Conservation (phyloP, 805 yeast genomes). For the Phaffomyces opuntiae region DNA sequence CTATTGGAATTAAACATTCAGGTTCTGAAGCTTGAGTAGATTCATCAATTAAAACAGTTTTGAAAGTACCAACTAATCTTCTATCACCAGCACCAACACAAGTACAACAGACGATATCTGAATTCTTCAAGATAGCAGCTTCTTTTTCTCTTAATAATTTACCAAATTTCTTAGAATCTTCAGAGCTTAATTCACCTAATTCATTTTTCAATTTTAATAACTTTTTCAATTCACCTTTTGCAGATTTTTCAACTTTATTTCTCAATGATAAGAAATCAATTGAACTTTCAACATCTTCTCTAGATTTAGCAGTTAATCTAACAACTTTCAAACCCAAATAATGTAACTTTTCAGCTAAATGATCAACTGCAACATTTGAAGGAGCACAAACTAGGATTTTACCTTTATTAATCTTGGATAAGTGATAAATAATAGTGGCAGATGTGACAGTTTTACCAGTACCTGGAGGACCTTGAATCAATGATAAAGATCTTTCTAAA, state of each 20-base stretch:
- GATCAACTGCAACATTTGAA: conserved; percentile 92
- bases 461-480: conserved; percentile 95
- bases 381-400: conserved; percentile 88
- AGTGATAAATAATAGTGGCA: conserved; percentile 77
- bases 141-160: conserved; percentile 43
- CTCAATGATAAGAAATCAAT: conserved; percentile 54
- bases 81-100: conserved; percentile 88
- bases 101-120: conserved; percentile 83
- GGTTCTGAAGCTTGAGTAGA: conserved; percentile 94
- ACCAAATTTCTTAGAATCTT: conserved; percentile 42
- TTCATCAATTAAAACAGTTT: conserved; percentile 84
- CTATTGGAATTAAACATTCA: conserved; percentile 82
- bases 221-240: conserved; percentile 52
- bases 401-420: conserved; percentile 52
- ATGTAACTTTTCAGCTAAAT: conserved; percentile 67
- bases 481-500: conserved; percentile 61
- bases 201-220: conserved; percentile 52
- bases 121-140: conserved; percentile 38
- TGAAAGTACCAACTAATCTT: conserved; percentile 51
- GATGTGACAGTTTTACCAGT: conserved; percentile 95
- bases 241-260: conserved; percentile 38
- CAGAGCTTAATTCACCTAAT: conserved; percentile 57
- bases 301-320: conserved; percentile 64
- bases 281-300: conserved; percentile 74
- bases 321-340: conserved; percentile 71